Evolutionary conservation across 2,329 filamentous ascomycete species (phyloP), one percentile per base, ranked within the genome.

Genomic region (Sporothrix luriei): DNA sequence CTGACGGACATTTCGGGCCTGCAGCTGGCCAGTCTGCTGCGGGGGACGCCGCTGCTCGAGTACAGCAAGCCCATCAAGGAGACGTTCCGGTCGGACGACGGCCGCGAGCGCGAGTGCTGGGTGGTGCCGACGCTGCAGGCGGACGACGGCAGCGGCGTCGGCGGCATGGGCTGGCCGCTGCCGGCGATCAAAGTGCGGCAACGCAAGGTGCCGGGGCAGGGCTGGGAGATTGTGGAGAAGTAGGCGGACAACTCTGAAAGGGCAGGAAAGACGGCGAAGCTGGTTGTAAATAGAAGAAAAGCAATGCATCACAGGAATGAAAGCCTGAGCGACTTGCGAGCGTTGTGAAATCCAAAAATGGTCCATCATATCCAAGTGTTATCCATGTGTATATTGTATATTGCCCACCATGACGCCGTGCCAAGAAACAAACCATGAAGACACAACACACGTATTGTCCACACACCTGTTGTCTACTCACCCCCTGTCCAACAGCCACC

Each of bases 41-140:
- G 93, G 77, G 92, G 91, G 0, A 98, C 95, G 14, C 92, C 93
- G 64, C 81, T 99, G 68, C 79, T 98, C 26, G 87, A 87, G 49
- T 93, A 94, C 74, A 92, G 93, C 3, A 98, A 98, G 82, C 94
- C 95, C 0, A 89, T 97, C 77, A 95, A 95, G 74, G 94, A 95
- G 82, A 86, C 91, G 16, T 81, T 85, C 65, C 78, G 80, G 52
- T 80, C 77, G 61, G 75, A 77, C 33, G 75, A 76, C 1, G 77
- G 77, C 29, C 81, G 77, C 71, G 80, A 80, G 72, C 85, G 94
- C 64, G 90, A 95, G 79, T 93, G 91, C 75, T 96, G 91, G 87
- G 91, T 97, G 2, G 87, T 94, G 73, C 90, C 94, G 62, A 90
- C 89, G 73, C 77, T 98, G 73, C 82, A 89, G 66, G 89, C 91